These are phyloP conservation scores for Withania somnifera DNA, from an alignment of 305 asterid species.

Conservation along the genomic window DNA sequence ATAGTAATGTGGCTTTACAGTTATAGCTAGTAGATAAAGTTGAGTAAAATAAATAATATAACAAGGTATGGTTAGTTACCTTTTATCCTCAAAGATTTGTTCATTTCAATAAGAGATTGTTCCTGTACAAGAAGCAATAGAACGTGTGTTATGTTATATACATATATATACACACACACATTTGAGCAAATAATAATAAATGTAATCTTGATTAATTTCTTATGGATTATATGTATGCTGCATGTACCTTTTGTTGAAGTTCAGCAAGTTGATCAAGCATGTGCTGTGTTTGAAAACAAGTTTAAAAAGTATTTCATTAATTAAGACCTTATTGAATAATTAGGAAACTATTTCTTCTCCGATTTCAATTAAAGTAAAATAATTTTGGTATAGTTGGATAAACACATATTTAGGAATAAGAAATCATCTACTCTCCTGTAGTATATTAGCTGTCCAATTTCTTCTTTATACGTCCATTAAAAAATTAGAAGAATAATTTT, in stretches of 20 bases:
- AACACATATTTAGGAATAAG: too few species aligned
- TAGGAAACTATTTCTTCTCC: background rate
- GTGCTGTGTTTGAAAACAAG: conserved; percentile 20
- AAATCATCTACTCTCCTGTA: too few species aligned
- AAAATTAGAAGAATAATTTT: too few species aligned
- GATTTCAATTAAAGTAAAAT: too few species aligned
- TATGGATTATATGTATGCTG: background rate
- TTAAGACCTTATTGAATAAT: background rate
- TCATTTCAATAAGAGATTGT: conserved; percentile 15
- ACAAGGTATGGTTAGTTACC: too few species aligned
- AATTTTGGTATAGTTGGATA: too few species aligned
- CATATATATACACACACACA: too few species aligned
- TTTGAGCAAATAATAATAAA: background rate
- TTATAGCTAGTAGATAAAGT: background rate
- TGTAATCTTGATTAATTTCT: background rate
- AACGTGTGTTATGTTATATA: background rate
- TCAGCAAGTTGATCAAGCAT: conserved; percentile 23
- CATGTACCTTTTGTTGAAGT: conserved; percentile 25
- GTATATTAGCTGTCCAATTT: too few species aligned
- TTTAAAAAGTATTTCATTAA: background rate
- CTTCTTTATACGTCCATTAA: too few species aligned
- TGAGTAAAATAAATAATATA: too few species aligned
- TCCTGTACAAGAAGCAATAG: conserved; percentile 12
- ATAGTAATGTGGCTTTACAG: background rate
- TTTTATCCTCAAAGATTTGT: conserved; percentile 21